Evolutionary conservation across 2,329 filamentous ascomycete genomes (phyloP), one percentile per base, ranked within the genome.

Genomic region (Xylaria sp.): DNA sequence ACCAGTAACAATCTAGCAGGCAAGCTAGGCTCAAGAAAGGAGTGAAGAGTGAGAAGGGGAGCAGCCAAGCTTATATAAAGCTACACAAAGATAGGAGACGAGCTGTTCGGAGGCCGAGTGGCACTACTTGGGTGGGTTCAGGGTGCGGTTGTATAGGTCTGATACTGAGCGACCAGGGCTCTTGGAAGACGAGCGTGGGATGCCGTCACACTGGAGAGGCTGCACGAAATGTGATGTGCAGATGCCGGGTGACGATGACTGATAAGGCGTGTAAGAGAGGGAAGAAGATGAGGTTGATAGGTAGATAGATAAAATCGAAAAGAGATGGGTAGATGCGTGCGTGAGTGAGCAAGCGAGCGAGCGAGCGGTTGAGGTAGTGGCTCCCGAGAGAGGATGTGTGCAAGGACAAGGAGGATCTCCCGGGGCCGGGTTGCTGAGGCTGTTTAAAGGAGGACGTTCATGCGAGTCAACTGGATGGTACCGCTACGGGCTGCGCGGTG

Each of bases 161-260:
- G 67, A 69, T 67, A 69, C 64, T 57, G 46, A 59, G 55, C 67
- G 60, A 69, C 65, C 61, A 52, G 62, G 61, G 68, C 65, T 65
- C 41, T 65, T 13, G 18, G 48, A 53, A 59, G 63, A 61, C 53
- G 41, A 57, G 56, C 62, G 65, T 58, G 66, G 63, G 66, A 64
- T 66, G 66, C 53, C 52, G 60, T 59, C 56, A 68, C 59, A 57
- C 45, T 36, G 63, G 41, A 23, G 56, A 66, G 58, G 63, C 62
- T 62, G 63, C 62, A 62, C 63, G 39, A 59, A 68, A 59, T 63
- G 55, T 69, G 63, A 69, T 59, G 63, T 69, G 63, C 67, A 69
- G 63, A 63, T 63, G 63, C 41, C 43, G 67, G 59, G 67, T 66
- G 63, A 60, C 36, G 32, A 66, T 58, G 45, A 48, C 63, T 32